Percentiles rank a stretch among this genome's conserved stretches.
phyloP scores from a whole-genome alignment of 2,329 filamentous ascomycete genomes.

The Hymenoscyphus albidus region DNA sequence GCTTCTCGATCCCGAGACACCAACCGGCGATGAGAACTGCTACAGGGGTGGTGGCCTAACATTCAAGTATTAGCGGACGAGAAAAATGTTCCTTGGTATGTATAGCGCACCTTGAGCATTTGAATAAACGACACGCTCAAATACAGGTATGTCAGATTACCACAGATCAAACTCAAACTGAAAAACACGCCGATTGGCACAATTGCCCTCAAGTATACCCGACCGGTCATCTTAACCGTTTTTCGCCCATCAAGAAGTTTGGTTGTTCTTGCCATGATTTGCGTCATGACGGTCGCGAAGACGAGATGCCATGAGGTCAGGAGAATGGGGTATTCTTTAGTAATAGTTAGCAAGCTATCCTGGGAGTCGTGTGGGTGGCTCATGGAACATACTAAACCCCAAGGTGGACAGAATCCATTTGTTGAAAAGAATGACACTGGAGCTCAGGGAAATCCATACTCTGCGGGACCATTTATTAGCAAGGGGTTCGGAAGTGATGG shows the following conservation, averaged over 20 bases:
- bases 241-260: slow-evolving; percentile 88
- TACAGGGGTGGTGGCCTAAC: slow-evolving; percentile 85
- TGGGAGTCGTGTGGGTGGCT: not conserved
- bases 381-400: slow-evolving; percentile 65
- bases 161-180: slow-evolving; percentile 92
- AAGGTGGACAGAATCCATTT: slow-evolving; percentile 92
- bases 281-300: slow-evolving; percentile 92
- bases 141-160: slow-evolving; percentile 93
- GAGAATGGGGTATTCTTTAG: slow-evolving; percentile 66
- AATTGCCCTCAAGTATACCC: slow-evolving; percentile 88
- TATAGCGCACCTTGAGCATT: slow-evolving; percentile 81
- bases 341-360: slow-evolving; percentile 32
- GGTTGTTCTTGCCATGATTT: slow-evolving; percentile 86
- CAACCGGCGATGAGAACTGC: slow-evolving; percentile 88
- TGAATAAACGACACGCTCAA: slow-evolving; percentile 96
- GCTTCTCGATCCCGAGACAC: slow-evolving; percentile 72
- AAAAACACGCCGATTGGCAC: slow-evolving; percentile 95
- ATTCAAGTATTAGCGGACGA: slow-evolving; percentile 13
- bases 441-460: slow-evolving; percentile 88
- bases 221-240: slow-evolving; percentile 94
- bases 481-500: slow-evolving; percentile 1
- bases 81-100: not conserved
- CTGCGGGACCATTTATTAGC: slow-evolving; percentile 44
- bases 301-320: slow-evolving; percentile 94
- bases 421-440: slow-evolving; percentile 97